phyloP scores from a whole-genome alignment of 2,329 filamentous ascomycete genomes.

The Oidium heveae region DNA sequence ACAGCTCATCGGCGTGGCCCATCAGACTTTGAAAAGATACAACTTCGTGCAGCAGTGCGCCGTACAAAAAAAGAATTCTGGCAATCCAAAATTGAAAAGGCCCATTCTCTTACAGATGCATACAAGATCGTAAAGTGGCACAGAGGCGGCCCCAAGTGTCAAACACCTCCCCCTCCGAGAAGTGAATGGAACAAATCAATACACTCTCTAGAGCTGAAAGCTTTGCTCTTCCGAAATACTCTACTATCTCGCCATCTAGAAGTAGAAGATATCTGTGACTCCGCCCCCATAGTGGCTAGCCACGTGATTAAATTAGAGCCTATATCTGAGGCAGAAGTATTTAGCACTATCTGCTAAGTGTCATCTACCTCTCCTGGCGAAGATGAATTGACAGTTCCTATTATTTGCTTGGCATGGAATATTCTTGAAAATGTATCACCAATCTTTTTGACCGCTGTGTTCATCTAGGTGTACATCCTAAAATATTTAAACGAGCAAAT shows the following conservation, averaged over 20 bases:
- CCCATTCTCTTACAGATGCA: background rate
- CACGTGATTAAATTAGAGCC: background rate
- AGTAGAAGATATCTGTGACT: background rate
- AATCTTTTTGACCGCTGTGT: background rate
- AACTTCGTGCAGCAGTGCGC: background rate
- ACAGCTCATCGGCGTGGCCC: background rate
- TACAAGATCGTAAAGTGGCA: background rate
- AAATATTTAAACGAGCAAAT: background rate
- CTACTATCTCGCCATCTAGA: background rate
- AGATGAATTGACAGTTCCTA: background rate
- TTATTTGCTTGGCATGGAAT: background rate
- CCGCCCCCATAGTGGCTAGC: background rate
- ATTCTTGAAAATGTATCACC: background rate
- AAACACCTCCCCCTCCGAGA: background rate
- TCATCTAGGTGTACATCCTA: background rate
- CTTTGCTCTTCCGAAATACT: background rate
- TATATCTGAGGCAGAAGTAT: background rate
- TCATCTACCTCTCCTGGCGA: background rate
- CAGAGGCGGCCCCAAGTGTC: background rate
- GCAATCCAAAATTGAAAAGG: background rate
- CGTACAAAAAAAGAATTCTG: background rate
- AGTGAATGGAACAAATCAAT: no score
- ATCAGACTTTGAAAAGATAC: background rate
- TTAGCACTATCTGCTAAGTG: background rate
- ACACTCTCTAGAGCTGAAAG: background rate